Evolutionary conservation across 2,329 filamentous ascomycete species (phyloP), one percentile per base, ranked within the genome.

Genomic region (Aspergillus melleus): DNA sequence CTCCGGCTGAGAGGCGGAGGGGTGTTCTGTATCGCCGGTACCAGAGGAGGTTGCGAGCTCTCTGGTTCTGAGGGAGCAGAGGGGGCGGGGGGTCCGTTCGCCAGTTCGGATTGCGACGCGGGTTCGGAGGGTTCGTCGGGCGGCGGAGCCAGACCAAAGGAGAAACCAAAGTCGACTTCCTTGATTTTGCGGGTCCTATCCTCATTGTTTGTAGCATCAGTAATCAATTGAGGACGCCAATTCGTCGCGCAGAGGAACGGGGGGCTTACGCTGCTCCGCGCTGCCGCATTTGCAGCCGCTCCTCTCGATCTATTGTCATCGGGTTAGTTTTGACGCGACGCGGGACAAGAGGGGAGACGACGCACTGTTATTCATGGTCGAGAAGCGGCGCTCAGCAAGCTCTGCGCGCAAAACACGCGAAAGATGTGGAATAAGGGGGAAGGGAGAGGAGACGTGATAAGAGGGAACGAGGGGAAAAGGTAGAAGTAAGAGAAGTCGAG

Each of bases 241-340:
- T 59, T 14, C 26, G 22, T 66, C 66, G 69, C 66, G 66, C 66
- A 68, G 52, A 49, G 60, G 50, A 58, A 57, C 61, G 61, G 52
- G 52, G 66, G 69, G 73, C 80, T 70, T 80, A 84, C 82, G 79
- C 83, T 70, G 83, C 82, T 71, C 83, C 83, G 68, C 83, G 83
- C 73, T 83, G 80, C 73, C 83, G 83, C 80, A 84, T 83, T 70
- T 81, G 80, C 68, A 79, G 79, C 69, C 81, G 81, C 75, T 84
- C 82, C 69, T 81, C 77, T 72, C 82, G 80, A 71, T 79, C 81
- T 82, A 63, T 59, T 52, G 51, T 54, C 6, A 49, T 22, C 16
- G 61, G 62, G 49, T 49, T 64, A 51, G 44, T 51, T 51, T 55
- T 49, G 26, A 22, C 19, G 29, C 20, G 11, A 22, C 39, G 53